phyloP scores from a whole-genome alignment of 2,329 filamentous ascomycete species.

The Apiospora saccharicola region DNA sequence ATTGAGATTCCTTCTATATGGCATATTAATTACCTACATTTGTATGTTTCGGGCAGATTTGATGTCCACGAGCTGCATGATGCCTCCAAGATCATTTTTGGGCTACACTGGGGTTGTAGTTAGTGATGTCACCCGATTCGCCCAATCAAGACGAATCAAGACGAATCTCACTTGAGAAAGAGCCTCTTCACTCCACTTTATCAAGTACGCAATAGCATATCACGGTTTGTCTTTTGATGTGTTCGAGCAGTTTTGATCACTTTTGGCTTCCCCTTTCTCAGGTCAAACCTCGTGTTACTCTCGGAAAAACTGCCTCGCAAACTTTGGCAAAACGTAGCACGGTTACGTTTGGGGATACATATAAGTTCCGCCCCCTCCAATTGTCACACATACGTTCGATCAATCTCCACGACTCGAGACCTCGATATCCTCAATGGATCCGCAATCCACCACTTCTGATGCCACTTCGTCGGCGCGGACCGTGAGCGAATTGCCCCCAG shows the following conservation, averaged over 20 bases:
- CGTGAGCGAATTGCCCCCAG: conserved; percentile 59
- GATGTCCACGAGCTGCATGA: no score
- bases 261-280: neutral
- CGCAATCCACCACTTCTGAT: neutral
- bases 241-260: neutral
- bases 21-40: no score
- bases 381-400: neutral
- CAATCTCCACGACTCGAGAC: neutral
- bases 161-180: neutral
- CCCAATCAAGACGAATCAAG: neutral
- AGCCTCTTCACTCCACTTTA: neutral
- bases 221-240: neutral
- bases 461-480: conserved; percentile 20
- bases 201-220: neutral
- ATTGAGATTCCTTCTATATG: no score
- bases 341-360: neutral
- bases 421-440: neutral
- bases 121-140: neutral
- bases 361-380: neutral
- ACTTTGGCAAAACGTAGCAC: neutral
- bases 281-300: neutral
- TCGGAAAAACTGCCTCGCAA: neutral
- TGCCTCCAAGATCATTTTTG: neutral
- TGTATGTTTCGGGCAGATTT: no score
- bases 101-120: neutral